Conservation (phyloP, 139 green algal genomes). For the Dunaliella primolecta region DNA sequence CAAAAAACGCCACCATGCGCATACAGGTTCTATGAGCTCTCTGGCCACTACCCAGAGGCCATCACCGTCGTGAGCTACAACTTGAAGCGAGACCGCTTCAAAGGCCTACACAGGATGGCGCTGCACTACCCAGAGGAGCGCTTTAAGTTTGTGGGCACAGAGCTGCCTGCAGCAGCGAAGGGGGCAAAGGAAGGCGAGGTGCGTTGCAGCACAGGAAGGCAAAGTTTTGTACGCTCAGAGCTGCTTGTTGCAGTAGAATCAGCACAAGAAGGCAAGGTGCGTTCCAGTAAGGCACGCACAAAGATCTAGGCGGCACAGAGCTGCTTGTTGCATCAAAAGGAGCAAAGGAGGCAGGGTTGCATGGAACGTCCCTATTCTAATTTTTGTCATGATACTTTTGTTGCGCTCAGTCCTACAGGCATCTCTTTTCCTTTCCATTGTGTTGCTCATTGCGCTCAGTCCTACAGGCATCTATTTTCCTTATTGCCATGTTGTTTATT, state of each 20-base stretch:
- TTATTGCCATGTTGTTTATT: too few relatives aligned
- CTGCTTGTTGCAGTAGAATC: background rate
- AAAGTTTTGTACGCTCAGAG: background rate
- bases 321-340: too few relatives aligned
- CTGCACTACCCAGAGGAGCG: slow-evolving; percentile 57
- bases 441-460: too few relatives aligned
- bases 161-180: slow-evolving; percentile 39
- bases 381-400: too few relatives aligned
- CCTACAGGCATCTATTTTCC: too few relatives aligned
- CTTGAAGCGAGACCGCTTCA: slow-evolving; percentile 81
- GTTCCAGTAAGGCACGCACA: background rate
- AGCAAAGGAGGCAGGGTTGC: too few relatives aligned
- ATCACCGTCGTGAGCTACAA: slow-evolving; percentile 87
- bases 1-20: background rate
- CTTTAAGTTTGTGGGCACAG: slow-evolving; percentile 81
- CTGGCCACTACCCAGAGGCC: slow-evolving; percentile 69
- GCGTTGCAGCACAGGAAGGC: background rate
- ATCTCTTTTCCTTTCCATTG: too few relatives aligned
- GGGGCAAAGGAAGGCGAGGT: slow-evolving; percentile 34
- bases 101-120: slow-evolving; percentile 68
- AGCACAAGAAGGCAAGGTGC: background rate
- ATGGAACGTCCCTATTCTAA: too few relatives aligned
- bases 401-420: too few relatives aligned
- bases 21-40: slow-evolving; percentile 54
- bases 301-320: too few relatives aligned